Evolutionary conservation across 192 early-diverging fungal genomes (phyloP).

Genomic region (Coemansia sp.): DNA sequence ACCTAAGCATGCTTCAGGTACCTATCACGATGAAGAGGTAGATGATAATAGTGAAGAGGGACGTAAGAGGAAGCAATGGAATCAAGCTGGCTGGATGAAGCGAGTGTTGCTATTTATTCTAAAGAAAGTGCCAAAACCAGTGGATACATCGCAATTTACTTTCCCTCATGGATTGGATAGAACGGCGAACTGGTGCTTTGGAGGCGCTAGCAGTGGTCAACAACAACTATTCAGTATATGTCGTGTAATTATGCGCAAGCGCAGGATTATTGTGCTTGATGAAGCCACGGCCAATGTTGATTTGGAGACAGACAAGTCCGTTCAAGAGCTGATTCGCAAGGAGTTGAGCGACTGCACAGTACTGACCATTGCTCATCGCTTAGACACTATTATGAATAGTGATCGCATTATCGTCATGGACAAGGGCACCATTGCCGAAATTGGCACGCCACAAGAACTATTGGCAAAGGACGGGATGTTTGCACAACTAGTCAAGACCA

Average conservation of each 20-base stretch:
- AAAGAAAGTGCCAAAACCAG: background rate
- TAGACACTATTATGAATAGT: slow-evolving; percentile 67
- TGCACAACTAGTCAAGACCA: slow-evolving; percentile 28
- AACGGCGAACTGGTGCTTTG: background rate
- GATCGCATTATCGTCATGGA: slow-evolving; percentile 77
- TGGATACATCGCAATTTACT: background rate
- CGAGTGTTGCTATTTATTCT: slow-evolving; percentile 13
- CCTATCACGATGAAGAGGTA: background rate
- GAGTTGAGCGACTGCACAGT: slow-evolving; percentile 58
- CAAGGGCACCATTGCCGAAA: slow-evolving; percentile 66
- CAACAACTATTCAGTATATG: slow-evolving; percentile 67
- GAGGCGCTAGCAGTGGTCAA: slow-evolving; percentile 52
- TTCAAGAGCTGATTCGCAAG: slow-evolving; percentile 47
- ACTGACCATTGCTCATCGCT: slow-evolving; percentile 72
- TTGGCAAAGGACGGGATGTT: slow-evolving; percentile 44
- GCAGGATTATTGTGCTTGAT: slow-evolving; percentile 64
- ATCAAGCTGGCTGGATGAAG: slow-evolving; percentile 8
- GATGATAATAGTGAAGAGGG: slow-evolving; percentile 6
- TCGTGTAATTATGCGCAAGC: slow-evolving; percentile 59
- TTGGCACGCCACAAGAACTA: slow-evolving; percentile 63
- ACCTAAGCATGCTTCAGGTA: background rate
- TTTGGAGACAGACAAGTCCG: slow-evolving; percentile 20
- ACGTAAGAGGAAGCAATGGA: slow-evolving; percentile 15
- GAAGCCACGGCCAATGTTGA: slow-evolving; percentile 73
- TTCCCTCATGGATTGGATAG: background rate